Conservation (phyloP, 225 moss, liverwort and hornwort genomes). For the Marchantia polymorpha region DNA sequence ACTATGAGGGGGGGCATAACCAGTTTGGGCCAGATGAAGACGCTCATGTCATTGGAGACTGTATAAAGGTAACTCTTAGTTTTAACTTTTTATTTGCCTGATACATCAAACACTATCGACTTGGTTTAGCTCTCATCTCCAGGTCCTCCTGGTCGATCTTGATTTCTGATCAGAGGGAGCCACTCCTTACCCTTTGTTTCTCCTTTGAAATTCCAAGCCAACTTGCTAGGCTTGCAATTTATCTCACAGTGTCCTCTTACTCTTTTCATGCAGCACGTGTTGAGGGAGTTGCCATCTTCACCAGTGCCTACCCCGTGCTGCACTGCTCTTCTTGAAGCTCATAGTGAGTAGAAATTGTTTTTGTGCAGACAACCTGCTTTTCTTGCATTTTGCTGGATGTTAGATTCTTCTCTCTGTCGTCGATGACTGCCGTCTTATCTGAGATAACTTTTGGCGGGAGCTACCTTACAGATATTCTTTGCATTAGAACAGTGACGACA, state of each 20-base stretch:
- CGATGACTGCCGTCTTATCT: not conserved
- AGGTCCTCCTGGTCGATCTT: not conserved
- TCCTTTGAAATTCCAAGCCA: not conserved
- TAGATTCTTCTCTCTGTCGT: not conserved
- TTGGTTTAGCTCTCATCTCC: not conserved
- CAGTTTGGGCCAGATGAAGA: constrained; percentile 89
- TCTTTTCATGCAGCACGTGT: constrained; percentile 64
- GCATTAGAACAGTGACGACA: not conserved
- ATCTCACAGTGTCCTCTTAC: not conserved
- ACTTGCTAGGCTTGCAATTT: not conserved
- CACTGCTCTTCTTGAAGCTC: constrained; percentile 94
- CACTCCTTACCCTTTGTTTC: not conserved
- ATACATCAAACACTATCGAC: not conserved
- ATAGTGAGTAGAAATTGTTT: constrained; percentile 45
- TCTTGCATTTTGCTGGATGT: not conserved
- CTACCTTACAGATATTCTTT: not conserved
- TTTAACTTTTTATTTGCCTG: not conserved
- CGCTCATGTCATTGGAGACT: constrained; percentile 96
- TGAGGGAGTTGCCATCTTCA: constrained; percentile 88
- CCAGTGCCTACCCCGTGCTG: constrained; percentile 94
- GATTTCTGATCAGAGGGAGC: not conserved
- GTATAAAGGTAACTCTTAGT: constrained; percentile 68
- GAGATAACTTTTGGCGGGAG: not conserved
- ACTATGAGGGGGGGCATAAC: constrained; percentile 82
- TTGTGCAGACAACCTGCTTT: not conserved